Evolutionary conservation across 2,329 filamentous ascomycete species (phyloP), one percentile per base, ranked within the genome.

Genomic region (Corinectria fuckeliana): DNA sequence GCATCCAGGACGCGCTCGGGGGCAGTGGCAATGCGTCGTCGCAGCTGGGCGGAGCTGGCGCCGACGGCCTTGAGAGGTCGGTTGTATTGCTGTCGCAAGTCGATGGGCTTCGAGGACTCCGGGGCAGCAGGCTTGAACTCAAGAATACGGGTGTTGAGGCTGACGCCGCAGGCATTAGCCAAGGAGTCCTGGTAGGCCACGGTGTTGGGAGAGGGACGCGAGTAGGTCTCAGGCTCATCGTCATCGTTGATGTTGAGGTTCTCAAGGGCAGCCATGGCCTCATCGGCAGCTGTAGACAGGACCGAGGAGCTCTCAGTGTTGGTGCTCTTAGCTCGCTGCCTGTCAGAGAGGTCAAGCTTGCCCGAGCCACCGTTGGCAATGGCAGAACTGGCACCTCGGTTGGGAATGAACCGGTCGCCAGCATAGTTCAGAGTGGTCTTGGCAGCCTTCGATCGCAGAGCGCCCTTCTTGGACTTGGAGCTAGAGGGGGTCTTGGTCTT

Each of bases 61-160:
- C 82, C 88, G 62, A 89, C 84, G 18, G 91, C 82, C 84, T 92
- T 97, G 63, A 99, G 85, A 32, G 95, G 95, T 62, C 95, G 89
- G 84, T 98, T 99, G 86, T 99, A 99, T 77, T 99, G 95, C 63
- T 95, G 92, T 59, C 95, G 91, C 63, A 99, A 89, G 75, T 99
- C 95, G 74, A 99, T 97, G 32, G 95, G 95, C 85, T 97, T 97
- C 30, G 93, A 97, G 6, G 95, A 98, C 81, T 98, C 95, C 4
- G 95, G 95, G n/a, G 95, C 87, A 2, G 94, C 93, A 54, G 95
- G 95, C 88, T 99, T 99, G 85, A 97, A 99, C 60, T 95, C 91
- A 50, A 99, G 90, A 70, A 99, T 99, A 63, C 95, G 91, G 55
- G 93, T 96, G 82, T 93, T 96, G 63, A 96, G 86, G 73, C 88